Evolutionary conservation across 1,139 yeast species (phyloP), one percentile per base, ranked within the genome.

Genomic region (Starmera stellimalicola): DNA sequence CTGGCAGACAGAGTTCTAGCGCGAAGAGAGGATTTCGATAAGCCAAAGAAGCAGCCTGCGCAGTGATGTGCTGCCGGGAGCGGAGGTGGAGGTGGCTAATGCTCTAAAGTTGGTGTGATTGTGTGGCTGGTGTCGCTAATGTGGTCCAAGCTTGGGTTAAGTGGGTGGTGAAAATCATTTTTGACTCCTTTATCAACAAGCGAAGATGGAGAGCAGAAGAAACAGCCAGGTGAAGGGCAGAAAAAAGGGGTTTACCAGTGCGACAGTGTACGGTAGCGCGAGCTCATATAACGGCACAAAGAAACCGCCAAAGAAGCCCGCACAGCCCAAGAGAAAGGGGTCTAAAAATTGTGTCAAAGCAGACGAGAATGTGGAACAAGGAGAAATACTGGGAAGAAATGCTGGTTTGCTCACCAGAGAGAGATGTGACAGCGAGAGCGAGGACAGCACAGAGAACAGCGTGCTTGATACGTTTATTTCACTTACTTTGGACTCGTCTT

Each of bases 1-100:
- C 33, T 55, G 25, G 54, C 54, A 11, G 60, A 54, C 34, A 42
- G 51, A 28, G 51, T 54, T 8, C 34, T 52, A 7, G 48, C 33
- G 2, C 33, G 33, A 15, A 26, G 43, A 23, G 43, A 40, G 10
- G 31, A 19, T 12, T 29, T 18, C 3, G 30, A 37, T 20, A 27
- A 30, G 10, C 31, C 17, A 5, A 30, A 33, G n/a, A 18, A n/a
- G 14, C 11, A 17, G 5, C n/a, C 12, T 4, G 22, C 16, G 12
- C n/a, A 15, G 7, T 31, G 31, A 10, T n/a, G 17, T 12, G 6
- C 16, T 30, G 16, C 18, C 35, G 15, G 17, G 15, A 17, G 22
- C 14, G 16, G 23, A 22, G 19, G 7, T 16, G 27, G 11, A 14
- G n/a, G 18, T 6, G 7, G 8, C 14, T 16, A n/a, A n/a, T n/a